Conservation (phyloP, 2,329 filamentous ascomycete species). For the Mycocentrospora acerina region DNA sequence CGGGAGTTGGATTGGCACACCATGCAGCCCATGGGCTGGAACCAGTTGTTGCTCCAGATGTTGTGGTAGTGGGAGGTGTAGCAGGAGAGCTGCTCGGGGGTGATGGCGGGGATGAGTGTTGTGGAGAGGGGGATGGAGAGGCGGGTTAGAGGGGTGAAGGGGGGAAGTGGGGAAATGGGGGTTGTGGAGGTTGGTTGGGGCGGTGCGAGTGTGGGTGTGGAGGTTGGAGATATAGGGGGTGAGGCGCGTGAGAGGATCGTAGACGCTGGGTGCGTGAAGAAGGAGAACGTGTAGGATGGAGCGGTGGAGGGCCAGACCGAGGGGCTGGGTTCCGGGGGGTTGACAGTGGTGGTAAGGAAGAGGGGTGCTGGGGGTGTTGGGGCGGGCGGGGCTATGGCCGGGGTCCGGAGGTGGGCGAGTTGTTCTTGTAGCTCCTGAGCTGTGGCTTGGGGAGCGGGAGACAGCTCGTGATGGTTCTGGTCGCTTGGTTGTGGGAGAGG, state of each 20-base stretch:
- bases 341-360: too few species aligned
- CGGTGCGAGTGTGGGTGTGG: background rate
- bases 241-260: slow-evolving; percentile 3
- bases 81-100: slow-evolving; percentile 31
- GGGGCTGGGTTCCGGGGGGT: slow-evolving; percentile 11
- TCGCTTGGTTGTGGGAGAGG: slow-evolving; percentile 17
- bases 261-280: slow-evolving; percentile 5
- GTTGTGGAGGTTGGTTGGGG: background rate
- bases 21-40: slow-evolving; percentile 40
- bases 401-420: slow-evolving; percentile 3
- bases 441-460: background rate
- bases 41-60: slow-evolving; percentile 33
- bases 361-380: slow-evolving; percentile 5
- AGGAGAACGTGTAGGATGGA: slow-evolving; percentile 1
- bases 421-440: too few species aligned
- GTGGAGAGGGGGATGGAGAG: slow-evolving; percentile 13
- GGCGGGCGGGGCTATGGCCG: slow-evolving; percentile 6
- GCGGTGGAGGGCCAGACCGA: slow-evolving; percentile 6
- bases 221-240: slow-evolving; percentile 1
- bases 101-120: slow-evolving; percentile 31
- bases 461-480: slow-evolving; percentile 21
- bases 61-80: slow-evolving; percentile 32
- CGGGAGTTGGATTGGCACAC: slow-evolving; percentile 29
- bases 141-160: slow-evolving; percentile 26
- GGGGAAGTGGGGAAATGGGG: slow-evolving; percentile 3